Evolutionary conservation across 1,284 basidiomycete species (phyloP).

Genomic region (Stereum hirsutum): DNA sequence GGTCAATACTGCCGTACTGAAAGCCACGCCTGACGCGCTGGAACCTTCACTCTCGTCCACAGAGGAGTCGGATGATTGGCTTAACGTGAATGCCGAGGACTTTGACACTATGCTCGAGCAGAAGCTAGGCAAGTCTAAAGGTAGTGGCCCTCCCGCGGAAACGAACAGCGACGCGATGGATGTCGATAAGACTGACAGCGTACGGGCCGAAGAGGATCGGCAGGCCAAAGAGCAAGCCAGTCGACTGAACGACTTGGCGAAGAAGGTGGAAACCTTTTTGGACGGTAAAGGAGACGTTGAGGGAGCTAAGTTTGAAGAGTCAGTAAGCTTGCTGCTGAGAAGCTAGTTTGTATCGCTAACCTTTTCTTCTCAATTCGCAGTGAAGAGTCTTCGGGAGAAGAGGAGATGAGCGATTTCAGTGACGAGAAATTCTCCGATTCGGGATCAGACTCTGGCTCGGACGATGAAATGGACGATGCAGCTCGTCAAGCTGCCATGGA

Average conservation of each 20-base stretch:
- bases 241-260: slow-evolving; percentile 66
- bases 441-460: slow-evolving; percentile 26
- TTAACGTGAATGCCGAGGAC: slow-evolving; percentile 52
- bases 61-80: slow-evolving; percentile 73
- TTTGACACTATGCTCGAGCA: slow-evolving; percentile 56
- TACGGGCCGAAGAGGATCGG: slow-evolving; percentile 33
- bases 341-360: neutral
- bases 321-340: slow-evolving; percentile 22
- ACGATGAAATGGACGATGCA: slow-evolving; percentile 20
- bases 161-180: slow-evolving; percentile 29
- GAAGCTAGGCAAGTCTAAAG: slow-evolving; percentile 21
- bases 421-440: slow-evolving; percentile 36
- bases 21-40: slow-evolving; percentile 17
- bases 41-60: slow-evolving; percentile 15
- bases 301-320: slow-evolving; percentile 87
- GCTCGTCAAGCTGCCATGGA: slow-evolving; percentile 57
- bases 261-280: slow-evolving; percentile 81
- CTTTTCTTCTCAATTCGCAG: slow-evolving; percentile 23
- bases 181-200: slow-evolving; percentile 27
- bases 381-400: slow-evolving; percentile 52
- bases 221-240: slow-evolving; percentile 55
- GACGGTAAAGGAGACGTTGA: slow-evolving; percentile 81
- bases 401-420: slow-evolving; percentile 25
- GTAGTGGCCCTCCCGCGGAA: slow-evolving; percentile 9
- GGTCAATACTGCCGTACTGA: slow-evolving; percentile 55